Evolutionary conservation across 1,284 basidiomycete species (phyloP).

Genomic region (Moesziomyces globuligerus): DNA sequence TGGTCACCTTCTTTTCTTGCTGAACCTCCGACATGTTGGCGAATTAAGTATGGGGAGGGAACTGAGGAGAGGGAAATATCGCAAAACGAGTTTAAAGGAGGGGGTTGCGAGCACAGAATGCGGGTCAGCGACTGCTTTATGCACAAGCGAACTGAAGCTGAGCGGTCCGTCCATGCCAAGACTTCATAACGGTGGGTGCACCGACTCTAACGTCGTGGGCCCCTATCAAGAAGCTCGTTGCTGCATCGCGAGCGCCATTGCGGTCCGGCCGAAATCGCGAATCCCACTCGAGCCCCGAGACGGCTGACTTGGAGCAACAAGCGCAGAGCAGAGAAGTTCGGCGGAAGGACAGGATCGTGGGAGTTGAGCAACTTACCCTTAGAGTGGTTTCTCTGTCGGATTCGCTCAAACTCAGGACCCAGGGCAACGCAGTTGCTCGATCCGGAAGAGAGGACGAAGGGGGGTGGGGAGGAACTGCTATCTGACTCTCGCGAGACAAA

Average conservation of each 20-base stretch:
- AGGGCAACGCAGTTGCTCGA: constrained; percentile 21
- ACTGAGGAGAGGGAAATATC: constrained; percentile 9
- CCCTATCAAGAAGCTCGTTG: too few relatives aligned
- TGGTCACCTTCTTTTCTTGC: constrained; percentile 52
- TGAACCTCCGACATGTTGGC: constrained; percentile 43
- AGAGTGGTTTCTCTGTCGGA: constrained; percentile 12
- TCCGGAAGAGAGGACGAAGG: constrained; percentile 1
- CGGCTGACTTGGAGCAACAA: background rate
- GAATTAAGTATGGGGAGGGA: constrained; percentile 3
- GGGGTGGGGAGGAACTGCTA: constrained; percentile 14
- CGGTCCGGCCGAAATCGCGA: background rate
- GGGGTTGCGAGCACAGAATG: too few relatives aligned
- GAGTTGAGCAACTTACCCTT: constrained; percentile 19
- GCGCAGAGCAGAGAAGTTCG: too few relatives aligned
- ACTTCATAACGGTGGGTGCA: too few relatives aligned
- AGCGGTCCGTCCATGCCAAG: too few relatives aligned
- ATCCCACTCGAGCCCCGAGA: background rate
- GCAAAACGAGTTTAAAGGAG: background rate
- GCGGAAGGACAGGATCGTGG: background rate
- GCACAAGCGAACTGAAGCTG: too few relatives aligned
- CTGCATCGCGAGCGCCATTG: background rate
- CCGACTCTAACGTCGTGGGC: too few relatives aligned
- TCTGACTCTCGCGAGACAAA: constrained; percentile 22
- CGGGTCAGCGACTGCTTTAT: too few relatives aligned
- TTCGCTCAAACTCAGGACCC: constrained; percentile 18